phyloP scores from a whole-genome alignment of 768 basidiomycete genomes.

The Sporobolomyces roseus region DNA sequence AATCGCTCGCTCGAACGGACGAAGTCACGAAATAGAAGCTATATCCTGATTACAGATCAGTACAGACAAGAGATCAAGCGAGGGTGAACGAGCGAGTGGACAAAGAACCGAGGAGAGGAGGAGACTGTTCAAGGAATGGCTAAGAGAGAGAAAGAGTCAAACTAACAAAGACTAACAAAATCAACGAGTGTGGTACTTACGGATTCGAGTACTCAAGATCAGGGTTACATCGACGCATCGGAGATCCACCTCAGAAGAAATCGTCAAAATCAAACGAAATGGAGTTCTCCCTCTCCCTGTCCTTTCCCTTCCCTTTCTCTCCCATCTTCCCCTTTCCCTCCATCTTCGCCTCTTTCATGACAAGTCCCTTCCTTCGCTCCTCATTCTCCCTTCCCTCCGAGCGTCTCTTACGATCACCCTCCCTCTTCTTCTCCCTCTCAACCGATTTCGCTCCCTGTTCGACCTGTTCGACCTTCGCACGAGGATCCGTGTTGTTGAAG shows the following conservation, averaged over 20 bases:
- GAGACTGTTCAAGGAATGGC: background rate
- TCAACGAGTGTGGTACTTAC: background rate
- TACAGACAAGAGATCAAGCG: background rate
- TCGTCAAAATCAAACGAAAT: conserved; percentile 7
- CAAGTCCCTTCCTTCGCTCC: background rate
- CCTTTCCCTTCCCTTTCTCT: background rate
- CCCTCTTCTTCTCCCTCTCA: background rate
- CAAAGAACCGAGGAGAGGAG: too few species aligned
- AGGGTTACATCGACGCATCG: background rate
- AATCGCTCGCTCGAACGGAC: too few species aligned
- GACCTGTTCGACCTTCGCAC: background rate
- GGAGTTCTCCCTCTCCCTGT: background rate
- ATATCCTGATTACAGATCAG: background rate
- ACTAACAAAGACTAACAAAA: background rate
- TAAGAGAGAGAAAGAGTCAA: background rate
- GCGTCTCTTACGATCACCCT: background rate
- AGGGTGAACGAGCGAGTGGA: too few species aligned
- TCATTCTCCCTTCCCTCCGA: background rate
- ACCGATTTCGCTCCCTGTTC: background rate
- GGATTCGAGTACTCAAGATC: background rate
- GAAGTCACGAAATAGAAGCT: background rate
- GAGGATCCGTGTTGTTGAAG: background rate
- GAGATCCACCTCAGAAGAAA: background rate
- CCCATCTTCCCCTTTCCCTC: background rate
- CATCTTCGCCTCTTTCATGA: background rate